Percentiles rank a stretch among this genome's conserved stretches.
These are phyloP conservation scores for Ceriops tagal DNA, from an alignment of 345 rosid genomes.

Conservation along the genomic window DNA sequence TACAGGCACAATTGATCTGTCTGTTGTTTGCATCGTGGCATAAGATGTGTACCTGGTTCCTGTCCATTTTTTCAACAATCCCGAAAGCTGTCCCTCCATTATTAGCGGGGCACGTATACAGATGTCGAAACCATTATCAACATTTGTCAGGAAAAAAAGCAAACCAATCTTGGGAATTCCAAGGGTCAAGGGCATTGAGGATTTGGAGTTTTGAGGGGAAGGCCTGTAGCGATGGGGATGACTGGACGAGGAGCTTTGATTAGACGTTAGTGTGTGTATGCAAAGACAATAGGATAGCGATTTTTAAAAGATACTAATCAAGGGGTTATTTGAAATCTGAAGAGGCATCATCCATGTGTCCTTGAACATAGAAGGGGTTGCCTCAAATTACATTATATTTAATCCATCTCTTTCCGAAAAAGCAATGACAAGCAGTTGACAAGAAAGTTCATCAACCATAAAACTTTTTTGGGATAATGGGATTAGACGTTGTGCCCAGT, in stretches of 20 bases:
- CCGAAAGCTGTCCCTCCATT: too few relatives aligned
- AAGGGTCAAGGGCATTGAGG: too few relatives aligned
- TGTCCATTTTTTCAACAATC: too few relatives aligned
- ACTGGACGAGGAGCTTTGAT: slow-evolving; percentile 3
- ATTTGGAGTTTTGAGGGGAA: too few relatives aligned
- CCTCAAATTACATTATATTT: slow-evolving; percentile 12
- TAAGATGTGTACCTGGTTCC: too few relatives aligned
- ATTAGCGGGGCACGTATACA: too few relatives aligned
- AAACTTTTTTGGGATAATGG: slow-evolving; percentile 30
- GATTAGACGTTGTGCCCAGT: slow-evolving; percentile 49
- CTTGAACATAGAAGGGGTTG: slow-evolving; percentile 25
- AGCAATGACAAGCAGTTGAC: slow-evolving; percentile 54
- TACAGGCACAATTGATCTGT: too few relatives aligned
- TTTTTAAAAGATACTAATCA: slow-evolving; percentile 30
- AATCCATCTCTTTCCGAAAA: slow-evolving; percentile 27
- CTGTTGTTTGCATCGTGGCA: too few relatives aligned
- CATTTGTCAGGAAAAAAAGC: too few relatives aligned
- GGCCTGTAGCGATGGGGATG: neutral
- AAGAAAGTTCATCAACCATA: slow-evolving; percentile 54
- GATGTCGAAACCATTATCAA: too few relatives aligned
- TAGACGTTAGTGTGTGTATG: slow-evolving; percentile 21
- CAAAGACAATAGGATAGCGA: slow-evolving; percentile 16
- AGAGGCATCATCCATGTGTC: slow-evolving; percentile 35
- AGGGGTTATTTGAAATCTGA: slow-evolving; percentile 31
- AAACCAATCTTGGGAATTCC: too few relatives aligned